Base-by-base conservation (phyloP, 768 basidiomycete species). In the Russula olivacea region DNA sequence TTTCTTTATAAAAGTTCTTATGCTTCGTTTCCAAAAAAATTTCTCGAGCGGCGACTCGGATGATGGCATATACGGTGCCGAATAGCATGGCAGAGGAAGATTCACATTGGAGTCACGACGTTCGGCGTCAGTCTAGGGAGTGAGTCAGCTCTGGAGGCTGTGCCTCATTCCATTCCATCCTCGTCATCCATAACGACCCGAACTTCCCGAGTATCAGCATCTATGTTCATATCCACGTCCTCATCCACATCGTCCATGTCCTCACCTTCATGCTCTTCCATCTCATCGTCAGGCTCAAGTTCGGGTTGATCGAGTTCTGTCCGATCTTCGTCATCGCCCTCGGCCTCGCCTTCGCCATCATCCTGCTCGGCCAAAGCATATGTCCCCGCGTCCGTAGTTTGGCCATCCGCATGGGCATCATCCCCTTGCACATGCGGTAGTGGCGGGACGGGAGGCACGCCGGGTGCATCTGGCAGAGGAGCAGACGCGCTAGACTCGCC, bases 291-390 rank as follows among this genome's bases (percentile, higher is more conserved):
- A 43, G 41, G 41, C 23, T 61, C 59, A 23, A 25, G 32, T 17
- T 55, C 60, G 19, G 53, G 45, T 14, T 21, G 45, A 11, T 61
- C 52, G 8, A 51, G 58, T 25, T 58, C 62, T 2, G 41, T 61
- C 59, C n/a, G 59, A 36, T 61, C 59, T n/a, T 60, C 52, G 10
- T 60, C 59, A 32, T 74, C 76, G 19, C 34, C 52, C 7, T 71
- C 72, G 14, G 63, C 72, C 19, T 69, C 70, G 49, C 76, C 77
- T 25, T 72, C 77, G 32, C 70, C 70, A 6, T 71, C 74, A 8
- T 68, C 65, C 8, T 56, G 71, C 23, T 67, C 69, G 5, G 40
- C 63, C 57, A 69, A 66, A 30, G 68, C 73, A 4, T 68, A 19
- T 2, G 57, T 71, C 15, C 73, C 74, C n/a, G 68, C 66, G 50